A percentile compares a stretch with the other conserved stretches of the same genome.
phyloP scores from a whole-genome alignment of 1,139 yeast species.

The Saccharomyces uvarum region DNA sequence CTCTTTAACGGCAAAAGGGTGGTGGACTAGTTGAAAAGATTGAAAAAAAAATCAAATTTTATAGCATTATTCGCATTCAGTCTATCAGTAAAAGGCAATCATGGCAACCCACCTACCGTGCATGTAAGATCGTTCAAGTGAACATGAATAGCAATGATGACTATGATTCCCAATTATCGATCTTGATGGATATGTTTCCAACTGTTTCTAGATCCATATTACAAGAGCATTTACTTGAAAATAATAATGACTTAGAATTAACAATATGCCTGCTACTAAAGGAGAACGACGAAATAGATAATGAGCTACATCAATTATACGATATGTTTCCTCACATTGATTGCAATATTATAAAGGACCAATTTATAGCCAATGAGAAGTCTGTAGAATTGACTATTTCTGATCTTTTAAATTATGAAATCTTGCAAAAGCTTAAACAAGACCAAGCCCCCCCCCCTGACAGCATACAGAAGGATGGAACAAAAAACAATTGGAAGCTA shows the following conservation, averaged over 20 bases:
- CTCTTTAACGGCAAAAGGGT: no score
- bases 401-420: background rate
- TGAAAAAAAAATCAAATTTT: background rate
- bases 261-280: background rate
- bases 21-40: no score
- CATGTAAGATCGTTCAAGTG: background rate
- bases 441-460: background rate
- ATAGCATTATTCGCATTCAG: background rate
- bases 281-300: background rate
- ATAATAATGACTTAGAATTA: background rate
- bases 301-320: background rate
- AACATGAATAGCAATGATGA: background rate
- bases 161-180: background rate
- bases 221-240: background rate
- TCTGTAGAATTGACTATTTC: background rate
- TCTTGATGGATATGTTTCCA: constrained; percentile 1
- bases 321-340: background rate
- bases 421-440: background rate
- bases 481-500: constrained; percentile 7
- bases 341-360: background rate
- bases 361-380: background rate
- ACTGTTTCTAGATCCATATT: background rate
- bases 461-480: background rate
- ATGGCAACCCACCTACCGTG: background rate
- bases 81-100: background rate